Evolutionary conservation across 352 stramenopile species (phyloP).

Genomic region (Globisporangium sylvaticum): DNA sequence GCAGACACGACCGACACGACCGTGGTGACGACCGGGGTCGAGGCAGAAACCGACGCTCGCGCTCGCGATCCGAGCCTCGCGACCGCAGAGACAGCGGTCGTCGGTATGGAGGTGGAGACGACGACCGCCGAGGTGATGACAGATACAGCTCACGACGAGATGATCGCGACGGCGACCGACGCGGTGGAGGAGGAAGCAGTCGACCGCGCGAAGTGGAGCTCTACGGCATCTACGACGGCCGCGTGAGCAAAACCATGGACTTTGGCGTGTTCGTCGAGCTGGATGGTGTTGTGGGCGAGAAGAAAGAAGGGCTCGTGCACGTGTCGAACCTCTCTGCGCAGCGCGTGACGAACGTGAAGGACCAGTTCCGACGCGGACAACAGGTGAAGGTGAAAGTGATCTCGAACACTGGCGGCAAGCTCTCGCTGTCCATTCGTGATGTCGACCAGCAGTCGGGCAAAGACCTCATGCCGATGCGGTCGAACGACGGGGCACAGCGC

Average conservation of each 20-base stretch:
- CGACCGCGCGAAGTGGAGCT: slow-evolving; percentile 62
- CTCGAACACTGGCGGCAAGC: slow-evolving; percentile 83
- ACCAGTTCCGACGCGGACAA: slow-evolving; percentile 86
- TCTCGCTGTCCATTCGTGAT: slow-evolving; percentile 96
- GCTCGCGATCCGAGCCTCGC: slow-evolving; percentile 29
- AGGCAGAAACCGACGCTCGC: slow-evolving; percentile 26
- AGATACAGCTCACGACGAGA: slow-evolving; percentile 23
- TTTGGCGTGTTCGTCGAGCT: slow-evolving; percentile 97
- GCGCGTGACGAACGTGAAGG: slow-evolving; percentile 86
- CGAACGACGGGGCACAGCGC: slow-evolving; percentile 47
- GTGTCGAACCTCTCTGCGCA: slow-evolving; percentile 89
- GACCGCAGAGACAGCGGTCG: slow-evolving; percentile 7
- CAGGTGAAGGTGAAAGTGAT: slow-evolving; percentile 97
- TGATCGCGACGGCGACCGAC: slow-evolving; percentile 21
- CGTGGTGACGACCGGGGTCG: slow-evolving; percentile 26
- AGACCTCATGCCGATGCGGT: slow-evolving; percentile 94
- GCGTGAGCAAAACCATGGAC: slow-evolving; percentile 94
- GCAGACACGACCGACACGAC: slow-evolving; percentile 18
- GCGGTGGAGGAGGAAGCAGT: slow-evolving; percentile 13
- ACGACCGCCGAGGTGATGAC: slow-evolving; percentile 25
- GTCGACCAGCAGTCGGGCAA: slow-evolving; percentile 94
- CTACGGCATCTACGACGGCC: slow-evolving; percentile 94
- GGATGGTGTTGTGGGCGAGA: slow-evolving; percentile 52
- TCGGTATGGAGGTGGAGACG: slow-evolving; percentile 7
- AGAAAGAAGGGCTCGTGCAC: slow-evolving; percentile 94